phyloP scores from a whole-genome alignment of 140 eudicot genomes.

The Anethum foeniculum region DNA sequence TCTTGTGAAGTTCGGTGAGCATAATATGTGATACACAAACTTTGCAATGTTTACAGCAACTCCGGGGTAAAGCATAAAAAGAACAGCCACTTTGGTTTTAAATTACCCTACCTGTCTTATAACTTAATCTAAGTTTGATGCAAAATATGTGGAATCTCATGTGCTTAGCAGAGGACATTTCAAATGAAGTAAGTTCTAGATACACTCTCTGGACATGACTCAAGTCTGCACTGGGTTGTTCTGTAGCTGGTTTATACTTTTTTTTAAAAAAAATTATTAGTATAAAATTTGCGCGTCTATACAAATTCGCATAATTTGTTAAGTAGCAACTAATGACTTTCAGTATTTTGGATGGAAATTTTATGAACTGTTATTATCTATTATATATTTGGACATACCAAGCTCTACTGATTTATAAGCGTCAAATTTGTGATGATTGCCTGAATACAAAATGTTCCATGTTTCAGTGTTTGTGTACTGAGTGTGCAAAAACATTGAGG shows the following conservation, averaged over 20 bases:
- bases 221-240: background rate
- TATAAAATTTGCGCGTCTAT: background rate
- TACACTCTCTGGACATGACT: background rate
- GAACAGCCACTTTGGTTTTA: background rate
- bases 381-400: background rate
- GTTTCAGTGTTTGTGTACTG: conserved; percentile 77
- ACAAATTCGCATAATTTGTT: background rate
- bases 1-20: background rate
- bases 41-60: background rate
- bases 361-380: background rate
- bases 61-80: background rate
- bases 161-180: background rate
- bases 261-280: background rate
- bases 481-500: conserved; percentile 68
- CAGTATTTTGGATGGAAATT: background rate
- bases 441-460: conserved; percentile 12
- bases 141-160: background rate
- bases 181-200: background rate
- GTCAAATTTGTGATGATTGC: background rate
- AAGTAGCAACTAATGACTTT: background rate
- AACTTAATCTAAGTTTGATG: background rate
- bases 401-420: background rate
- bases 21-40: background rate
- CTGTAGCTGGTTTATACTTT: background rate
- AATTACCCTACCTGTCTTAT: background rate